These are phyloP conservation scores for Ormosia emarginata DNA, from an alignment of 306 rosid genomes.

Conservation along the genomic window DNA sequence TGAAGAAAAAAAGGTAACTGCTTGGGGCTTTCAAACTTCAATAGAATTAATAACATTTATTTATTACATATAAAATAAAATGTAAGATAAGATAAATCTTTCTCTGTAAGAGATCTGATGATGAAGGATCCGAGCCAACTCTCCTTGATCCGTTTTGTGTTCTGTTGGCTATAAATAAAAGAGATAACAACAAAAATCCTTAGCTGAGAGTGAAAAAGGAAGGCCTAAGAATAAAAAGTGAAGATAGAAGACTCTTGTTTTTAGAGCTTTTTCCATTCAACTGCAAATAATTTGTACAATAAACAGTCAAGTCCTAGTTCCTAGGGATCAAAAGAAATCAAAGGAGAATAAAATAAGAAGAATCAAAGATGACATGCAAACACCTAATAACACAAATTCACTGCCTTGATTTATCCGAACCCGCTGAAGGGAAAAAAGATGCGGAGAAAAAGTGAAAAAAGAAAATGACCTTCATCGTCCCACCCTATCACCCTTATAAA, in stretches of 20 bases:
- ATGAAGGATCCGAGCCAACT: too few species aligned
- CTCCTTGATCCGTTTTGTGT: too few species aligned
- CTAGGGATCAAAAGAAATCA: conserved; percentile 19
- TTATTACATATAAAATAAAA: too few species aligned
- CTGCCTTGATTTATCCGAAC: conserved; percentile 12
- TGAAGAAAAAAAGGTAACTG: too few species aligned
- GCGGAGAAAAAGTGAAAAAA: neutral
- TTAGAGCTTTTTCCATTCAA: conserved; percentile 3
- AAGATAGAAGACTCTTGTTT: too few species aligned
- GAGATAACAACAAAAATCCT: too few species aligned
- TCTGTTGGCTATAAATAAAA: too few species aligned
- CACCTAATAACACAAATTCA: conserved; percentile 18
- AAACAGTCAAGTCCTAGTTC: conserved; percentile 38
- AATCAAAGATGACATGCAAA: conserved; percentile 21
- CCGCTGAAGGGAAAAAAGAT: conserved; percentile 19
- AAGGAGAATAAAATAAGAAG: conserved; percentile 16
- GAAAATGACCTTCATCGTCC: conserved; percentile 6
- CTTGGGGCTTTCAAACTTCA: too few species aligned
- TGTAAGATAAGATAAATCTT: too few species aligned
- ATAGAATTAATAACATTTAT: too few species aligned
- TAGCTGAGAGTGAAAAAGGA: neutral
- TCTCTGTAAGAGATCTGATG: too few species aligned
- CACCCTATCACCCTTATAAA: neutral
- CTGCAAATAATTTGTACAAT: conserved; percentile 56
- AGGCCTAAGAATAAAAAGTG: neutral